Conservation (phyloP, 2,329 filamentous ascomycete genomes). For the Fusarium drepaniforme region DNA sequence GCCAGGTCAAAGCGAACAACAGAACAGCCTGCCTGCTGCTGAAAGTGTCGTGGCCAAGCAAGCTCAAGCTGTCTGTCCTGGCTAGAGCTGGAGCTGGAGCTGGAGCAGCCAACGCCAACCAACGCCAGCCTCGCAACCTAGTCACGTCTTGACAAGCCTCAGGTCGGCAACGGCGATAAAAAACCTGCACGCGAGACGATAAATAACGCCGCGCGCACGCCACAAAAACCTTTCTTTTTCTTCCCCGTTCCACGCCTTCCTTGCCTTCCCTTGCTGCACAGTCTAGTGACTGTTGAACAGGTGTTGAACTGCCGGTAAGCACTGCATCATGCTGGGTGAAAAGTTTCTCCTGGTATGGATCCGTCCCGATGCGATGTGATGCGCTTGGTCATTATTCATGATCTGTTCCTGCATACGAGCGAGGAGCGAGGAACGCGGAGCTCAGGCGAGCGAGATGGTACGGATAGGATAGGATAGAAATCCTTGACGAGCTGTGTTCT, state of each 20-base stretch:
- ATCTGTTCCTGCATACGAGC: background rate
- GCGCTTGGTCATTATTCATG: background rate
- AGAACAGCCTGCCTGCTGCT: constrained; percentile 2
- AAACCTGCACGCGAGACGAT: constrained; percentile 18
- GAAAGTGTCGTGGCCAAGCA: background rate
- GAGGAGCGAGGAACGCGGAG: background rate
- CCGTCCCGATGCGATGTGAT: background rate
- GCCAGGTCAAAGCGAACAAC: constrained; percentile 24
- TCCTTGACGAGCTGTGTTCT: background rate
- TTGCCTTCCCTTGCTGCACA: background rate
- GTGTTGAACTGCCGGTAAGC: background rate
- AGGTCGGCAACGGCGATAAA: constrained; percentile 25
- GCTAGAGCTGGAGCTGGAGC: background rate
- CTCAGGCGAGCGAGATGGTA: background rate
- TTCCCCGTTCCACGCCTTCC: background rate
- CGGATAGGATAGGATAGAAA: background rate
- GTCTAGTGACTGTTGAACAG: background rate
- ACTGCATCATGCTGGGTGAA: background rate
- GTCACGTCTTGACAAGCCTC: background rate
- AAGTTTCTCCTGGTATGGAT: constrained; percentile 3
- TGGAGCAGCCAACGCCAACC: too few relatives aligned
- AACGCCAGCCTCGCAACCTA: background rate
- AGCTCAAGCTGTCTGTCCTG: background rate
- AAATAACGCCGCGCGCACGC: constrained; percentile 16
- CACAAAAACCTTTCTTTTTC: constrained; percentile 24